These are phyloP conservation scores for Mycena vulgaris DNA, from an alignment of 768 basidiomycete genomes.

Conservation along the genomic window DNA sequence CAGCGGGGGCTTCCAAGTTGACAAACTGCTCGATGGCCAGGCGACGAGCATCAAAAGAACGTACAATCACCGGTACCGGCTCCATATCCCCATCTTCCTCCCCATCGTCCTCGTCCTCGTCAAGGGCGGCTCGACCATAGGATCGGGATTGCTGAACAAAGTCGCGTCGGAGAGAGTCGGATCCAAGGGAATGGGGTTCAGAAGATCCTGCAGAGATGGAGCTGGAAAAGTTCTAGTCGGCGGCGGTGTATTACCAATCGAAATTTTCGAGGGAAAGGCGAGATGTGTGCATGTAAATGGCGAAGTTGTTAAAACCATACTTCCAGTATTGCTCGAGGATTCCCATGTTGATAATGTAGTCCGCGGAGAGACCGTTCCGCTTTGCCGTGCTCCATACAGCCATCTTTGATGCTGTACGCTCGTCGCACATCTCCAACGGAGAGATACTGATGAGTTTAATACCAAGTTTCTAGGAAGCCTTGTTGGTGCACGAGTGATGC, in stretches of 20 bases:
- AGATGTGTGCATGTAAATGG: conserved; percentile 1
- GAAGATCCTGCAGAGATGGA: conserved; percentile 4
- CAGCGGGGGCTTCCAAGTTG: background rate
- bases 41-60: background rate
- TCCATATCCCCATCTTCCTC: background rate
- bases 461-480: background rate
- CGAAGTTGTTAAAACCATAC: background rate
- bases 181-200: background rate
- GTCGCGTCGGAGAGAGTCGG: background rate
- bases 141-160: conserved; percentile 8
- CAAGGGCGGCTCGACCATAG: background rate
- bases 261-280: background rate
- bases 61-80: background rate
- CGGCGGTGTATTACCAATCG: background rate
- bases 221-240: background rate
- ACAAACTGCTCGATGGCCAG: conserved; percentile 3
- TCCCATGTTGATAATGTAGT: conserved; percentile 9
- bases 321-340: conserved; percentile 11
- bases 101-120: background rate
- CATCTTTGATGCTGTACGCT: conserved; percentile 4
- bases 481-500: too few species aligned
- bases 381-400: background rate
- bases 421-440: conserved; percentile 4
- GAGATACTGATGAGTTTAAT: conserved; percentile 6
- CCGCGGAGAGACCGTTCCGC: background rate